phyloP scores from a whole-genome alignment of 768 basidiomycete genomes.

The Kwoniella heveanensis region DNA sequence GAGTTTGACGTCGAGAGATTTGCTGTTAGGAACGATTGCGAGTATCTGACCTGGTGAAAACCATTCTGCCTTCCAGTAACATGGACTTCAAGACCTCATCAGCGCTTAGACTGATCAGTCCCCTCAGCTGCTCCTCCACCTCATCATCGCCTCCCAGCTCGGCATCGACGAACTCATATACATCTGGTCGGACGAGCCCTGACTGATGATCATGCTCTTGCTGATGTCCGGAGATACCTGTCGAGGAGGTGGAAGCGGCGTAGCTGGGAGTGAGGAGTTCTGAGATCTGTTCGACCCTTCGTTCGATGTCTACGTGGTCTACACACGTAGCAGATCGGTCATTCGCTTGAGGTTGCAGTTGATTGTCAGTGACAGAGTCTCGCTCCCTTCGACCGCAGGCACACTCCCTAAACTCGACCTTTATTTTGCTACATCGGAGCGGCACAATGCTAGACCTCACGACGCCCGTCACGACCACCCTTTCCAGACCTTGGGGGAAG shows the following conservation, averaged over 20 bases:
- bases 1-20: no score
- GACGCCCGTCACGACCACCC: background rate
- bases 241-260: background rate
- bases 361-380: no score
- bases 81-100: background rate
- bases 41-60: background rate
- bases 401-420: background rate
- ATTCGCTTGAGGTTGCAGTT: no score
- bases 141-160: background rate
- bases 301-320: background rate
- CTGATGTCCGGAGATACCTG: no score
- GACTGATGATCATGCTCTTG: background rate
- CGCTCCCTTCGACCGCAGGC: background rate
- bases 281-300: conserved; percentile 4
- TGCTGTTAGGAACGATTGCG: no score
- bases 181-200: background rate
- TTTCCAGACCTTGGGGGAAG: background rate
- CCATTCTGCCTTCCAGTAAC: background rate
- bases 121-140: background rate
- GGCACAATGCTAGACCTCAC: background rate
- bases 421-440: background rate
- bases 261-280: background rate
- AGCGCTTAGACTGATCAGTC: background rate
- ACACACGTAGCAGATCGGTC: no score
- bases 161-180: conserved; percentile 4